Evolutionary conservation across 768 basidiomycete species (phyloP), one percentile per base, ranked within the genome.

Genomic region (Coprinopsis strossmayeri): DNA sequence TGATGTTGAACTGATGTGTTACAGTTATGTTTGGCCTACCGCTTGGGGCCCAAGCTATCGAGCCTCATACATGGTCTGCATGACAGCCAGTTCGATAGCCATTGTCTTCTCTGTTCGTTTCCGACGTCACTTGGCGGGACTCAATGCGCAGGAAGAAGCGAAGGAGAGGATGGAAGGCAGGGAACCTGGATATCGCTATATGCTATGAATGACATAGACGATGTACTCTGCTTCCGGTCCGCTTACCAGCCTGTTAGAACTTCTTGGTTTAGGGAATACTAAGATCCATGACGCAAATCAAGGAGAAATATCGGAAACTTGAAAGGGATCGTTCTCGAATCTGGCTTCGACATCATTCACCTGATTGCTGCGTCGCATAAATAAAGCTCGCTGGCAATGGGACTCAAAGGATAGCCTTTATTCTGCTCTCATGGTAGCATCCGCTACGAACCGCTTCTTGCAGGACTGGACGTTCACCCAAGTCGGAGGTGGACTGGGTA

Each of bases 51-150:
- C 82, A 10, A 74, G 75, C 0, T 92, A 91, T 62, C 64, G 64
- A 11, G 70, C 74, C 35, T 87, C 86, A 1, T 93, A 82, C 64
- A 77, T 72, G 20, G 84, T 93, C 50, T 87, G 84, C 66, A 82
- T 85, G 37, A 68, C 76, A 45, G 72, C 76, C 51, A 79, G 69
- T 54, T 72, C 70, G 3, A 46, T 74, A 25, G 66, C 73, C 5
- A 76, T 81, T 27, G 53, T 75, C 23, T 71, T 82, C 66, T 73
- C 71, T 51, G 68, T 71, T 55, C 50, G 62, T n/a, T 78, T 82
- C 59, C 67, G 74, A 44, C 53, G 53, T n/a, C 66, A 79, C 50
- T 61, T 82, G 39, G 58, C 53, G 23, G 51, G 53, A 17, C 52
- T 76, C 39, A 81, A 81, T 54, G 54, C 46, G 46, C 55, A 64